Conservation (phyloP, 2,329 filamentous ascomycete species). For the Arthrobotrys musiformis region DNA sequence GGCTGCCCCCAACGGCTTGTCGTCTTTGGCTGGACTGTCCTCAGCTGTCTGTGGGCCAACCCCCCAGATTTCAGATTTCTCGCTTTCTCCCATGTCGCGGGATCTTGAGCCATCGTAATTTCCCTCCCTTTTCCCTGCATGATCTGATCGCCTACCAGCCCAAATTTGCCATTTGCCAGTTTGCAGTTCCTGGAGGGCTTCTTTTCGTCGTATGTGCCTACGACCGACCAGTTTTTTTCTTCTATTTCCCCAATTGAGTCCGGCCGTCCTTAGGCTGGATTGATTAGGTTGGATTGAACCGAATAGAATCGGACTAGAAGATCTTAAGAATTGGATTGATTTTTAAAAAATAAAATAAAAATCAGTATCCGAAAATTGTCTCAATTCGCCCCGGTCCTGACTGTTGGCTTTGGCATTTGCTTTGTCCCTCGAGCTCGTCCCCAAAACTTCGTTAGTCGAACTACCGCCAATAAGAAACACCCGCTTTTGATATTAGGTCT, state of each 20-base stretch:
- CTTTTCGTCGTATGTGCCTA: conserved; percentile 1
- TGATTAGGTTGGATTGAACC: background rate
- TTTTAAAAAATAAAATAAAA: too few species aligned
- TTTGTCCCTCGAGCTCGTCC: conserved; percentile 42
- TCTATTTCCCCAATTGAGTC: background rate
- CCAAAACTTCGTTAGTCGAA: conserved; percentile 32
- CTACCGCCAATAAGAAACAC: conserved; percentile 27
- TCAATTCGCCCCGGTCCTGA: conserved; percentile 45
- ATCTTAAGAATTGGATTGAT: background rate
- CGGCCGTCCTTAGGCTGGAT: too few species aligned
- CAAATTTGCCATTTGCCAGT: conserved; percentile 17
- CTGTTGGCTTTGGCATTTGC: too few species aligned
- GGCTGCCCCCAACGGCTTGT: conserved; percentile 29
- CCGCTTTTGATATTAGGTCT: background rate
- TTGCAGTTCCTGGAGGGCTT: background rate
- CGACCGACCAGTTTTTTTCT: background rate
- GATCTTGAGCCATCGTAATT: conserved; percentile 35
- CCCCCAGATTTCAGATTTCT: conserved; percentile 42
- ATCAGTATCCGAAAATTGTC: too few species aligned
- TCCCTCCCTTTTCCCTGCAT: conserved; percentile 55
- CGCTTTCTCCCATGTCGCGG: conserved; percentile 35
- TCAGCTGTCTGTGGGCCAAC: conserved; percentile 39
- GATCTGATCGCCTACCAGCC: conserved; percentile 30
- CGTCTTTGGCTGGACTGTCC: conserved; percentile 18
- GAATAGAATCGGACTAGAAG: background rate